Conservation (phyloP, 176 grass and related monocot species). For the Carex myosuroides region DNA sequence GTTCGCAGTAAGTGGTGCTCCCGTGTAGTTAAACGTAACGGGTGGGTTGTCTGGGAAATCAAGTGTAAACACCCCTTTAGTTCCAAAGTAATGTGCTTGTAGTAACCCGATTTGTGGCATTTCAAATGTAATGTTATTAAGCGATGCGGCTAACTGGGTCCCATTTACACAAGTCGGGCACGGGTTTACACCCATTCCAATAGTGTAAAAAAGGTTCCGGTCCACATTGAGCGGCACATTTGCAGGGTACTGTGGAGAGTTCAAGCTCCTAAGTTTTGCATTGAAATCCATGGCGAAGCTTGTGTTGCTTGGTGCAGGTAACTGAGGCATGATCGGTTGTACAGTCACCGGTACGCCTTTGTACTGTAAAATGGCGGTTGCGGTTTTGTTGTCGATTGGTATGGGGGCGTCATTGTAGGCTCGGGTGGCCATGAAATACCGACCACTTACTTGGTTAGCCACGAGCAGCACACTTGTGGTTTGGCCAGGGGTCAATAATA, state of each 20-base stretch:
- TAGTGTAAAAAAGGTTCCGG: conserved; percentile 45
- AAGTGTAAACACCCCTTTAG: conserved; percentile 37
- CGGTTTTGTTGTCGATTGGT: conserved; percentile 43
- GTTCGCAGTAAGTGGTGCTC: conserved; percentile 37
- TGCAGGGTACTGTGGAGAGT: conserved; percentile 27
- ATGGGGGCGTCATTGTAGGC: conserved; percentile 38
- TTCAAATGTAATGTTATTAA: conserved; percentile 68
- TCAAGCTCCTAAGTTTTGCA: conserved; percentile 41
- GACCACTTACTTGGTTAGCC: conserved; percentile 28
- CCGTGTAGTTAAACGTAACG: conserved; percentile 44
- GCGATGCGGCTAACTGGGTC: conserved; percentile 38
- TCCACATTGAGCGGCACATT: conserved; percentile 39
- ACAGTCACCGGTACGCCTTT: conserved; percentile 26
- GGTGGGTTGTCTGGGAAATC: conserved; percentile 48
- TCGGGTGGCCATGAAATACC: conserved; percentile 45
- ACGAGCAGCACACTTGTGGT: conserved; percentile 52
- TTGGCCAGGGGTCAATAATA: conserved; percentile 45
- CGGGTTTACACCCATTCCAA: conserved; percentile 37
- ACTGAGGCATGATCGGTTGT: conserved; percentile 22
- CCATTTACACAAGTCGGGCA: conserved; percentile 38
- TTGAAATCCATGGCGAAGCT: conserved; percentile 32
- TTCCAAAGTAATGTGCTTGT: conserved; percentile 41
- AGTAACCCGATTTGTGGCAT: conserved; percentile 40
- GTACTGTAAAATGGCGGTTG: conserved; percentile 57
- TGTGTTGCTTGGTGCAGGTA: conserved; percentile 28